Conservation (phyloP, 1,284 basidiomycete genomes). For the Tranzscheliella williamsii region DNA sequence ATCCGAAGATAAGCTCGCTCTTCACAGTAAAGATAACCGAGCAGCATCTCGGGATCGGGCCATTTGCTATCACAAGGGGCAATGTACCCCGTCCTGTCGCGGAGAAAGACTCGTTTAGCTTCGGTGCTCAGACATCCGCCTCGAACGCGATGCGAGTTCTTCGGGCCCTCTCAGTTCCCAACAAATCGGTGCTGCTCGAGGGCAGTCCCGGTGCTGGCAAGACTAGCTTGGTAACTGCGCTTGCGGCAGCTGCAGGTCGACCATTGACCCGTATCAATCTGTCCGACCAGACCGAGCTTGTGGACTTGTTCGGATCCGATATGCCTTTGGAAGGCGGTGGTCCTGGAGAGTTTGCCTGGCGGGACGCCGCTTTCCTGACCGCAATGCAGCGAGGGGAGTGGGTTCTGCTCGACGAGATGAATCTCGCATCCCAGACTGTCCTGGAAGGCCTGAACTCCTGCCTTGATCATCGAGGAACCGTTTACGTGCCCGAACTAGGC, state of each 20-base stretch:
- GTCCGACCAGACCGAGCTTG: conserved; percentile 96
- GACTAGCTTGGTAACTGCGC: conserved; percentile 86
- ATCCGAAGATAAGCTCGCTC: conserved; percentile 62
- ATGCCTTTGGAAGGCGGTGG: conserved; percentile 88
- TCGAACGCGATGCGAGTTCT: conserved; percentile 87
- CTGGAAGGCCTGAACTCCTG: conserved; percentile 97
- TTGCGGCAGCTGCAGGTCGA: conserved; percentile 80
- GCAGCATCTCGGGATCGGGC: conserved; percentile 70
- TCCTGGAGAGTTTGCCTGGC: conserved; percentile 95
- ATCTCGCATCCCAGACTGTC: conserved; percentile 85
- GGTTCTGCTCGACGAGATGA: conserved; percentile 99
- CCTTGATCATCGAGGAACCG: conserved; percentile 91
- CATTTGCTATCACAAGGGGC: conserved; percentile 75
- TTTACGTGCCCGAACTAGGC: conserved; percentile 93
- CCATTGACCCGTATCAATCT: conserved; percentile 92
- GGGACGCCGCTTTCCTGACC: conserved; percentile 90
- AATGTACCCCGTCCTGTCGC: conserved; percentile 42
- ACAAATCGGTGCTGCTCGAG: conserved; percentile 90
- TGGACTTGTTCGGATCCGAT: conserved; percentile 95
- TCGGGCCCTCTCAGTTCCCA: conserved; percentile 80
- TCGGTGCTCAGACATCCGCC: conserved; percentile 84
- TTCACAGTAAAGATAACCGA: conserved; percentile 55
- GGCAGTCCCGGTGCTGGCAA: conserved; percentile 99
- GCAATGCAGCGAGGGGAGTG: conserved; percentile 77
- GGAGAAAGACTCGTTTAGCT: conserved; percentile 68